Evolutionary conservation across 192 early-diverging fungal genomes (phyloP), one percentile per base, ranked within the genome.

Genomic region (Phlyctochytrium bullatum): DNA sequence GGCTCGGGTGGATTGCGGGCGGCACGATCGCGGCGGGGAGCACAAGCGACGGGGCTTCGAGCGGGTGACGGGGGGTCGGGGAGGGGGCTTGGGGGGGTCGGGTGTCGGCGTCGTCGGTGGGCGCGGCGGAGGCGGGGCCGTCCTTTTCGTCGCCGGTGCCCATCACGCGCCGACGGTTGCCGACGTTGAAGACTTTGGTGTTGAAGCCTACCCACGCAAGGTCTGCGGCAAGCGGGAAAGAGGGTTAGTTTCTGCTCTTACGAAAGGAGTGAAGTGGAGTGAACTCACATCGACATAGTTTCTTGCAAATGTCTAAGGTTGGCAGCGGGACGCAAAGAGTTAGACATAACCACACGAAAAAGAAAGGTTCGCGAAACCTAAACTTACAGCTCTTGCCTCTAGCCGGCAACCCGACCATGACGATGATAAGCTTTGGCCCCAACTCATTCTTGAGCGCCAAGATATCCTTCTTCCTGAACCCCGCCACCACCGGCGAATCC

Each of bases 321-420:
- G 31, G 33, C 28, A 72, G 28, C 33, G 4, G 27, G 32, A 30
- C 1, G 0, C 0, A 16, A 59, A 0, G 12, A 69, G 51, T 16
- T 35, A 10, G 24, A 32, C n/a, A 62, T 67, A 16, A 67, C 24
- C 27, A 67, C 28, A 36, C 2, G 66, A 35, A 27, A 34, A 10
- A 63, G 4, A 47, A 24, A 47, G 10, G 36, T 2, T 63, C 3
- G 2, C 24, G 10, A 3, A 16, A 34, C n/a, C n/a, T n/a, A 51
- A 36, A 80, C 70, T 67, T 61, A 85, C 81, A 86, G 34, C 74
- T 80, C 77, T 99, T 99, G 27, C 97, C 97, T 53, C 95, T 80
- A 3, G 95, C 97, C 31, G 97, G 97, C 53, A 98, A 74, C 4
- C 97, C 97, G 30, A 88, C 93, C 93, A 98, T 98, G 40, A 96